phyloP scores from a whole-genome alignment of 345 rosid species.

The Gossypium turneri region DNA sequence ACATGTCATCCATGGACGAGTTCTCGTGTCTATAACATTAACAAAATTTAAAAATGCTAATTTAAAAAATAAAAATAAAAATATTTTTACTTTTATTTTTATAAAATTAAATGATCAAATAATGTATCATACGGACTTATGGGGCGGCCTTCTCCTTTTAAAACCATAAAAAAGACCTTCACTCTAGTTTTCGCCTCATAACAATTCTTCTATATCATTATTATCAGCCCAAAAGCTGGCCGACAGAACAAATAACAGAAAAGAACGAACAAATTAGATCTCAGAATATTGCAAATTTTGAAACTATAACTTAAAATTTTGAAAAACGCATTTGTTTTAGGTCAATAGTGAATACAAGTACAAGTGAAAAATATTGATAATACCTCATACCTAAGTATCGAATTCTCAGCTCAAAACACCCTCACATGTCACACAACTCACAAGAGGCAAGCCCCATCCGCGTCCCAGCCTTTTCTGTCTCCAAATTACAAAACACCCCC shows the following conservation, averaged over 20 bases:
- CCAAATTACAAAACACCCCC: not conserved
- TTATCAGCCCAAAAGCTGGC: not conserved
- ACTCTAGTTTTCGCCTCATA: not conserved
- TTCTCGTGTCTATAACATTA: no score
- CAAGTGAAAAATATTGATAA: no score
- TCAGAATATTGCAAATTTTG: not conserved
- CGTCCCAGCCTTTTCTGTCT: not conserved
- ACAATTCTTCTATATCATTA: not conserved
- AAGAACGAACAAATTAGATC: not conserved
- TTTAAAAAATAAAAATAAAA: no score
- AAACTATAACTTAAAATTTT: no score
- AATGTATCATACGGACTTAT: no score
- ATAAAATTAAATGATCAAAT: no score
- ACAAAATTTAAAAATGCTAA: no score
- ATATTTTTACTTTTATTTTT: no score
- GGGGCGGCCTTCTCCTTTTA: not conserved
- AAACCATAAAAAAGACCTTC: not conserved
- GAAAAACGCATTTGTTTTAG: no score
- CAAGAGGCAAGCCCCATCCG: not conserved
- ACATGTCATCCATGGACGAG: fast-evolving
- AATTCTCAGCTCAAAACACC: not conserved
- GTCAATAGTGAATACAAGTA: no score
- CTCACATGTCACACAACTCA: not conserved
- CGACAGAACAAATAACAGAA: not conserved
- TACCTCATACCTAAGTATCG: no score